These are phyloP conservation scores for Hibiscus trionum DNA, from an alignment of 345 rosid species.

Conservation along the genomic window DNA sequence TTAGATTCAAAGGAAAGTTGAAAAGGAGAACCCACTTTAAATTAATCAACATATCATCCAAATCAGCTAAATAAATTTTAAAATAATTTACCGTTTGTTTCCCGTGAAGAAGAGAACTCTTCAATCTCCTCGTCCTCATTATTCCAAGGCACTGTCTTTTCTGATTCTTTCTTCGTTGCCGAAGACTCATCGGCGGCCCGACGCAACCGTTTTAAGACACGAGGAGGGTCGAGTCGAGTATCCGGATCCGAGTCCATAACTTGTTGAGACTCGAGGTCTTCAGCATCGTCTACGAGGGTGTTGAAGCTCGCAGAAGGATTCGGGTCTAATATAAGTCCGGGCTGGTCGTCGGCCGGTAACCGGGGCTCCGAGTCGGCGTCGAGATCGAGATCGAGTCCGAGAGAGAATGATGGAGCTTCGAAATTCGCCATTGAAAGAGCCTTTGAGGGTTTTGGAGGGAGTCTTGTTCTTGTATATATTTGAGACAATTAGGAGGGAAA, in stretches of 20 bases:
- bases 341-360: background rate
- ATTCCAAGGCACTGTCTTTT: constrained; percentile 8
- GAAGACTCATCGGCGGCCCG: constrained; percentile 27
- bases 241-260: constrained; percentile 49
- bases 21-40: background rate
- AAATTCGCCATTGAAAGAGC: constrained; percentile 45
- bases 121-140: constrained; percentile 68
- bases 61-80: background rate
- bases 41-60: background rate
- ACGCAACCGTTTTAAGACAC: constrained; percentile 55
- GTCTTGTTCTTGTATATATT: background rate
- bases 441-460: background rate
- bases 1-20: background rate
- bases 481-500: background rate
- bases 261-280: constrained; percentile 13
- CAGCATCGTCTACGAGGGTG: constrained; percentile 15
- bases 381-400: constrained; percentile 48
- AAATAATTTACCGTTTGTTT: constrained; percentile 34
- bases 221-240: constrained; percentile 25
- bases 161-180: constrained; percentile 11
- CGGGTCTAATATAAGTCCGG: background rate
- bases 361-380: constrained; percentile 33
- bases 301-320: constrained; percentile 11
- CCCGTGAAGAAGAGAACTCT: constrained; percentile 75
- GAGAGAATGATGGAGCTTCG: constrained; percentile 84